Percentiles rank a stretch among this genome's conserved stretches.
Evolutionary conservation across 2,329 filamentous ascomycete species (phyloP).

Genomic region (Diplodia scrobiculata): DNA sequence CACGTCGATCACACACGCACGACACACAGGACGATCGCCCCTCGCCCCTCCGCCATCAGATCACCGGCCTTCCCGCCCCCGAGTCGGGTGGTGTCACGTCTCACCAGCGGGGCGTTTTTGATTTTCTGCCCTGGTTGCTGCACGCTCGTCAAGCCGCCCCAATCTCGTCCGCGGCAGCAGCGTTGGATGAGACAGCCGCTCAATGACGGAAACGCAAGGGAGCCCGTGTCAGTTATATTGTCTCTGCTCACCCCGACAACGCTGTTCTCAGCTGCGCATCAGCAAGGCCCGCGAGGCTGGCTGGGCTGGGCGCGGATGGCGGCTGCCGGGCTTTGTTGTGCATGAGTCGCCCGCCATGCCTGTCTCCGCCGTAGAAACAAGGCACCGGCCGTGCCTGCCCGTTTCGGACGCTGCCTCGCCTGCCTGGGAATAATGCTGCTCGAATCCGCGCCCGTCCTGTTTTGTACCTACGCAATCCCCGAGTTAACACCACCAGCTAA

Average conservation of each 20-base stretch:
- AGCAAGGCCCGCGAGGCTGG: background rate
- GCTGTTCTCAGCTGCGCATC: slow-evolving; percentile 12
- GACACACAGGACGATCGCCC: background rate
- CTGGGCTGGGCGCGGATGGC: background rate
- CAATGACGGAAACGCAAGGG: slow-evolving; percentile 6
- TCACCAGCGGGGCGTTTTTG: background rate
- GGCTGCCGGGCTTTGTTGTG: too few relatives aligned
- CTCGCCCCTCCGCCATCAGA: background rate
- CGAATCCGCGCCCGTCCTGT: background rate
- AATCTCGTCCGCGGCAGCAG: slow-evolving; percentile 6
- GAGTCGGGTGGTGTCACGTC: slow-evolving; percentile 1
- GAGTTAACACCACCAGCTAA: background rate
- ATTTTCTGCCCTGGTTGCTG: background rate
- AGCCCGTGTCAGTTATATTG: background rate
- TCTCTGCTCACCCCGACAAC: background rate
- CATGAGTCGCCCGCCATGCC: background rate
- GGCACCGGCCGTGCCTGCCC: slow-evolving; percentile 17
- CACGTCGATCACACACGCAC: slow-evolving; percentile 7
- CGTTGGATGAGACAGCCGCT: slow-evolving; percentile 1
- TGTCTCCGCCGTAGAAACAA: background rate
- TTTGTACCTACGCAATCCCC: background rate
- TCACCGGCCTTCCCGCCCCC: background rate
- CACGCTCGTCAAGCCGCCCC: slow-evolving; percentile 3
- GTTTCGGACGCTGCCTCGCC: background rate
- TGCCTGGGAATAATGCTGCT: slow-evolving; percentile 7